Evolutionary conservation across 495 filamentous ascomycete genomes (phyloP).

Genomic region (Patellaria atrata): DNA sequence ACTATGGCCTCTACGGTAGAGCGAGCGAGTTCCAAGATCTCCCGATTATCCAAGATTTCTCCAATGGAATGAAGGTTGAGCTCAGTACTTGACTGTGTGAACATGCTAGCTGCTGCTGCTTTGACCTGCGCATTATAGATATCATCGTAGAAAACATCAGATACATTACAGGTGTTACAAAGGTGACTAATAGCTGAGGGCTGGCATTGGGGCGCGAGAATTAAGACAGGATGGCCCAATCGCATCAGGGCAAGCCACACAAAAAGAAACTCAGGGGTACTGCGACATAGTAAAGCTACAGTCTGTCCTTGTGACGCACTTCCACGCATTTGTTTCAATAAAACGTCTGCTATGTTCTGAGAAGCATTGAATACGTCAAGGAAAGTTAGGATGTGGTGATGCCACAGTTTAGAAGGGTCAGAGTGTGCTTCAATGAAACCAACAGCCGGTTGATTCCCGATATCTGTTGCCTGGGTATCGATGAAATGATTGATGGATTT

Average conservation of each 20-base stretch:
- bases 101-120: too few species aligned
- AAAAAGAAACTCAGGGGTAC: conserved; percentile 35
- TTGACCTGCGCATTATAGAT: conserved; percentile 12
- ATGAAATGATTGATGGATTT: conserved; percentile 34
- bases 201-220: conserved; percentile 42
- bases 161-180: conserved; percentile 26
- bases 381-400: conserved; percentile 21
- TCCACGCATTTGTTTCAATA: not conserved
- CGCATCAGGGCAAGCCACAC: conserved; percentile 38
- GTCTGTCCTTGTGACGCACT: conserved; percentile 5
- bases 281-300: conserved; percentile 36
- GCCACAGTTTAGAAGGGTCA: conserved; percentile 11
- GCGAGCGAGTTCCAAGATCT: too few species aligned
- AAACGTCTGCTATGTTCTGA: conserved; percentile 4
- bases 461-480: conserved; percentile 26
- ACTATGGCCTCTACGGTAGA: not conserved
- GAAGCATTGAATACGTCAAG: conserved; percentile 11
- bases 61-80: too few species aligned
- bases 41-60: too few species aligned
- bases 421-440: conserved; percentile 27
- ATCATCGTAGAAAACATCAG: conserved; percentile 27
- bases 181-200: conserved; percentile 32
- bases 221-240: conserved; percentile 33
- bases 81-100: too few species aligned
- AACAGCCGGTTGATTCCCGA: conserved; percentile 28